Base-by-base conservation (phyloP, 768 basidiomycete genomes). In the Boletus reticulatus region DNA sequence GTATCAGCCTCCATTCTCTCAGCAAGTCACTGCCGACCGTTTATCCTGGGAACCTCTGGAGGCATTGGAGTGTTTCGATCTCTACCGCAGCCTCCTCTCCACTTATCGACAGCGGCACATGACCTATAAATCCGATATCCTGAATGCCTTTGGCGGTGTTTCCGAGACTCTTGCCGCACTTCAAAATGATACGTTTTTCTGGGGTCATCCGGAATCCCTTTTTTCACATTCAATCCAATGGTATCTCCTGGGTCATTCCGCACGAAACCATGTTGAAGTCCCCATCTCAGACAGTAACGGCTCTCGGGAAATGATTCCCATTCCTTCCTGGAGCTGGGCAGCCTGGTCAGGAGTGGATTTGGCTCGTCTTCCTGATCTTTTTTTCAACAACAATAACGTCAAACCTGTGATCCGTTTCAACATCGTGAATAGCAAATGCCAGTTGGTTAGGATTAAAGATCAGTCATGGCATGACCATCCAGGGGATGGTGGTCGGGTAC, bases 251-350 rank as follows among this genome's bases (percentile, higher is more conserved):
- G 24, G 24, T 24, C 37, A 31, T 14, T 48, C 32, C 11, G 2
- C 31, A 19, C 52, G 53, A 24, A 63, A 61, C 34, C 0, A 34
- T 3, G 29, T 51, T 5, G 6, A 37, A 2, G 43, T 56, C 11
- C 24, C 24, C 24, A 24, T 24, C 24, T 24, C 4, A 24, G 24
- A 24, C 24, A 24, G 24, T 24, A 24, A 24, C 24, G 24, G 24
- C 24, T 42, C 50, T 1, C 44, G 43, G 34, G 13, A 55, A n/a
- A 49, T 42, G 44, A 32, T 57, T 24, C 24, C 1, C 4, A 32
- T 63, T 3, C 62, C 62, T 34, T 64, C 62, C 8, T 63, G 62
- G 62, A 63, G 62, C 29, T 63, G 62, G 62, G 37, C 14, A 41
- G 34, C 24, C 24, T 24, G 24, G 24, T 24, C 24, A 24, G 24